phyloP scores from a whole-genome alignment of 441 rosid genomes.

The Daphne laureola region DNA sequence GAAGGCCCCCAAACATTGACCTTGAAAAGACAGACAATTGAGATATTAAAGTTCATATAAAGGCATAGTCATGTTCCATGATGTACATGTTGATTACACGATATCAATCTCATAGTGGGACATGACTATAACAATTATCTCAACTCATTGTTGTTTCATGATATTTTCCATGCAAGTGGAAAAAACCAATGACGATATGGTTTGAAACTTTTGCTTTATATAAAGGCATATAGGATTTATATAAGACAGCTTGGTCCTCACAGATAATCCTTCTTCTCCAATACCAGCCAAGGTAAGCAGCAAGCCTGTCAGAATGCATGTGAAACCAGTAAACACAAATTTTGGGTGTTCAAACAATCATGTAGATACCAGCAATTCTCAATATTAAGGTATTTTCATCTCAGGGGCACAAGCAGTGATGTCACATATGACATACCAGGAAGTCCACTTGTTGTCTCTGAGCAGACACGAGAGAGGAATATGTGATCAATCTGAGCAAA shows the following conservation, averaged over 20 bases:
- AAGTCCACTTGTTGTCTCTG: conserved; percentile 93
- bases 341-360: conserved; percentile 2
- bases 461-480: conserved; percentile 87
- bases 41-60: neutral
- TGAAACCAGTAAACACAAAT: neutral
- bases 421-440: conserved; percentile 19
- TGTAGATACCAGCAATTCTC: neutral
- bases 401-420: neutral
- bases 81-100: too few species aligned
- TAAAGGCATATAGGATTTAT: neutral
- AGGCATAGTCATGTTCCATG: too few species aligned
- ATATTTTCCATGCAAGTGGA: too few species aligned
- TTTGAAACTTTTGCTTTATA: too few species aligned
- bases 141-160: too few species aligned
- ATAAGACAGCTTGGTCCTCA: conserved; percentile 13
- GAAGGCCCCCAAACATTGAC: conserved; percentile 96
- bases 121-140: too few species aligned
- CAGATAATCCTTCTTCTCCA: conserved; percentile 34
- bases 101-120: too few species aligned
- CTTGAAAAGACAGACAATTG: conserved; percentile 26
- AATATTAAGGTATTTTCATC: conserved; percentile 4
- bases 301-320: conserved; percentile 23
- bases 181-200: too few species aligned
- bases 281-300: conserved; percentile 33
- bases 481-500: conserved; percentile 77